These are phyloP conservation scores for Talaromyces sp. DNA, from an alignment of 2,329 filamentous ascomycete species.

Conservation along the genomic window DNA sequence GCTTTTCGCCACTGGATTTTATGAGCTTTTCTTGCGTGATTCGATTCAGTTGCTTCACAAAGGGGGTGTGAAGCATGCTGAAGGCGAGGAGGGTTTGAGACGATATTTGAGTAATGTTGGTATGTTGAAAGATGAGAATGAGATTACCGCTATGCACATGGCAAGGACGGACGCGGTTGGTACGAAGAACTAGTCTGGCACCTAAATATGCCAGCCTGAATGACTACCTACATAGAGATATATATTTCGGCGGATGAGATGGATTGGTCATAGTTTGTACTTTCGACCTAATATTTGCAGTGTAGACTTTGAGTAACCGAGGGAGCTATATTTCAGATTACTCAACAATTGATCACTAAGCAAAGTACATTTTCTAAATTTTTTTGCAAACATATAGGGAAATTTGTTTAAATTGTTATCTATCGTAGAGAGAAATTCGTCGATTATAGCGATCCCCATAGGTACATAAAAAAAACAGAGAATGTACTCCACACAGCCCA, in stretches of 20 bases:
- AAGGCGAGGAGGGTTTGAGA: slow-evolving; percentile 51
- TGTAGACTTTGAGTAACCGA: neutral
- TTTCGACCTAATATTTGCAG: neutral
- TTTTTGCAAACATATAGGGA: neutral
- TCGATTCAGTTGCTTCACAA: slow-evolving; percentile 51
- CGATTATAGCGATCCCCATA: neutral
- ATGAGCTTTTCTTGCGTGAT: slow-evolving; percentile 56
- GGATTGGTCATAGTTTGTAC: neutral
- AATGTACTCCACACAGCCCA: neutral
- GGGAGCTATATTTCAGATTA: neutral
- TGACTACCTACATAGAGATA: neutral
- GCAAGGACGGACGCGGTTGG: neutral
- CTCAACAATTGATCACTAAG: neutral
- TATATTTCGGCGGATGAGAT: neutral
- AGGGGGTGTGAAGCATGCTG: slow-evolving; percentile 51
- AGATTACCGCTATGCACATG: slow-evolving; percentile 1
- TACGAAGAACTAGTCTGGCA: slow-evolving; percentile 3
- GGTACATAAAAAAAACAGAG: neutral
- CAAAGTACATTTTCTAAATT: neutral
- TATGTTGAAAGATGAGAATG: slow-evolving; percentile 17
- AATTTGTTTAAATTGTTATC: neutral
- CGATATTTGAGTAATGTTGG: slow-evolving; percentile 42
- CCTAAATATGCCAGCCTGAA: neutral
- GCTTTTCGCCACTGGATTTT: slow-evolving; percentile 53
- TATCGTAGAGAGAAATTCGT: neutral